Conservation (phyloP, 352 stramenopile species). For the Phytopythium sindhum region DNA sequence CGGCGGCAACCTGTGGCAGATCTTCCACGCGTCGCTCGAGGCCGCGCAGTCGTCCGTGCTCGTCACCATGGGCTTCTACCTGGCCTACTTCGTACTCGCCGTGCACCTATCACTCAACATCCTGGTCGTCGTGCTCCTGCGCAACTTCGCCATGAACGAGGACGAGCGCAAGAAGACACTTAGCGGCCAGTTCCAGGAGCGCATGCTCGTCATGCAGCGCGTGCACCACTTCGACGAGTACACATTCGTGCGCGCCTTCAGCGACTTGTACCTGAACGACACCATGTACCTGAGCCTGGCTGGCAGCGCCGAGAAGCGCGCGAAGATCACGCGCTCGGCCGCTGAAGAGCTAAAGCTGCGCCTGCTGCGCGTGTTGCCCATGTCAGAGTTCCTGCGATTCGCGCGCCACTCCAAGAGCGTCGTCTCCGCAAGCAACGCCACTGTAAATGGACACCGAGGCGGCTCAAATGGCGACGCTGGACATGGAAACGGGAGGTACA, state of each 20-base stretch:
- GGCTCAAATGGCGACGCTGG: neutral
- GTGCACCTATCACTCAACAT: constrained; percentile 79
- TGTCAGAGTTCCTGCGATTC: constrained; percentile 46
- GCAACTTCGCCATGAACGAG: constrained; percentile 85
- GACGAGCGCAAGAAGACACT: constrained; percentile 73
- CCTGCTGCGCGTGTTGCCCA: constrained; percentile 57
- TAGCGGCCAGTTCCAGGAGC: constrained; percentile 70
- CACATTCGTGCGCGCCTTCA: constrained; percentile 71
- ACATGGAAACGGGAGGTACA: constrained; percentile 14
- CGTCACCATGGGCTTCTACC: constrained; percentile 64
- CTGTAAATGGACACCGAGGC: neutral
- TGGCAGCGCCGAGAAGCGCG: constrained; percentile 53
- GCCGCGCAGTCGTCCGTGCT: constrained; percentile 41
- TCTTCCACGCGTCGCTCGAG: constrained; percentile 71
- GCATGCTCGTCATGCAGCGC: constrained; percentile 75
- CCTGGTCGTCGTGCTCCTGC: constrained; percentile 81
- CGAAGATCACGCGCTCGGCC: constrained; percentile 47
- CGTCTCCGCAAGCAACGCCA: neutral
- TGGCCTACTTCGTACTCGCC: constrained; percentile 68
- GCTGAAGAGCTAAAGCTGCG: constrained; percentile 60
- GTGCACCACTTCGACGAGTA: constrained; percentile 81
- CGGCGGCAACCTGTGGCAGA: constrained; percentile 75
- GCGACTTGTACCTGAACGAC: constrained; percentile 66
- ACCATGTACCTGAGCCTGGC: constrained; percentile 77
- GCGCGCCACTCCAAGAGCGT: constrained; percentile 3